phyloP scores from a whole-genome alignment of 1,284 basidiomycete genomes.

The Trametes polyzona region DNA sequence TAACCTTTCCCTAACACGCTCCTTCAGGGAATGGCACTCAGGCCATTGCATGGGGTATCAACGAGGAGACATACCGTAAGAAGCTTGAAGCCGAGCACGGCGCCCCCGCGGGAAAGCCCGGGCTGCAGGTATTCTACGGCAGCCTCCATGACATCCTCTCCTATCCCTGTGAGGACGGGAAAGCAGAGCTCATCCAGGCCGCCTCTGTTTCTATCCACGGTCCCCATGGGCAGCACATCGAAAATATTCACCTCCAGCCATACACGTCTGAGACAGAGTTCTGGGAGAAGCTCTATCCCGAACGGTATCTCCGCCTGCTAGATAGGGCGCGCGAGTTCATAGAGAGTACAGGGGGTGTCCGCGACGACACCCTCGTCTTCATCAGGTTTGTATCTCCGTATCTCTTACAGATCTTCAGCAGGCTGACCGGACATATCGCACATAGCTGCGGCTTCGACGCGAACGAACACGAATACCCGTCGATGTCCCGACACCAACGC shows the following conservation, averaged over 20 bases:
- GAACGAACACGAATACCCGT: slow-evolving; percentile 87
- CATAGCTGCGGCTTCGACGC: slow-evolving; percentile 87
- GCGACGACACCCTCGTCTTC: slow-evolving; percentile 80
- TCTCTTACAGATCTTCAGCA: background rate
- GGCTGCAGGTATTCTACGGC: slow-evolving; percentile 83
- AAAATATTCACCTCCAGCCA: slow-evolving; percentile 87
- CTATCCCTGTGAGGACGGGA: slow-evolving; percentile 94
- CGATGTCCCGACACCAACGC: slow-evolving; percentile 93
- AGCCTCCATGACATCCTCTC: slow-evolving; percentile 91
- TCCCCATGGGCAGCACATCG: slow-evolving; percentile 87
- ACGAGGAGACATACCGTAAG: slow-evolving; percentile 81
- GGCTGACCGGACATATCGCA: slow-evolving; percentile 43
- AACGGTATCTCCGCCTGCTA: slow-evolving; percentile 73
- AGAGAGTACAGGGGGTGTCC: slow-evolving; percentile 62
- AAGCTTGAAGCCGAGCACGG: slow-evolving; percentile 55
- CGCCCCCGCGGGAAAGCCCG: slow-evolving; percentile 43
- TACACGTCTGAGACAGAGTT: slow-evolving; percentile 82
- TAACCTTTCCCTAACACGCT: background rate
- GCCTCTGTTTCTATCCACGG: slow-evolving; percentile 83
- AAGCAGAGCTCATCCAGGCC: slow-evolving; percentile 77
- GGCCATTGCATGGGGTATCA: slow-evolving; percentile 89
- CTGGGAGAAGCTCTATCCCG: slow-evolving; percentile 72
- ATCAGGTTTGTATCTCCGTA: slow-evolving; percentile 66
- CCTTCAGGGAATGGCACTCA: slow-evolving; percentile 91
- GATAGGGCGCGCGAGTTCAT: slow-evolving; percentile 77